Base-by-base conservation (phyloP, 345 rosid species). In the Bruguiera parviflora region DNA sequence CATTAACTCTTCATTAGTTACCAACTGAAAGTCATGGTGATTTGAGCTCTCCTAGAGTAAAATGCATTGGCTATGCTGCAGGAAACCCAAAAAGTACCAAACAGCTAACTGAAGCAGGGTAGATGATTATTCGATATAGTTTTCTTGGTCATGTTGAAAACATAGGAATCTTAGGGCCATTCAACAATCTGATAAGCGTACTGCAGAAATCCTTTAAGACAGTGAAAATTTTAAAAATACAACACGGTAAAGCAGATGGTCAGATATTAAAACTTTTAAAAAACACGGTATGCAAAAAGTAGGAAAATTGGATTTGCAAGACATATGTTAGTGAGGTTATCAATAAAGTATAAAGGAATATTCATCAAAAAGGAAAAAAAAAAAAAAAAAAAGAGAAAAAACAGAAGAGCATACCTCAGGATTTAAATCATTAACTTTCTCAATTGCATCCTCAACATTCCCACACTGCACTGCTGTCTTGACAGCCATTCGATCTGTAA, bases 401-500 rank as follows among this genome's bases (percentile, higher is more conserved):
- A 25, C 24, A 35, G 32, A 19, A 16, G 5, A 31, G 22, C 77
- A 49, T 75, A 91, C 98, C 93, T 85, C 94, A 53, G 96, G 98
- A 81, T 93, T 93, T 76, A 93, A 87, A 72, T 87, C 98, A 79
- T 92, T 92, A 8, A 90, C 93, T 89, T 89, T 95, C 73, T 90
- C 98, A 57, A 95, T 92, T 6, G 99, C 99, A 82, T 92, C 99
- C 83, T 90, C 97, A 2, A 96, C 98, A 68, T 96, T 87, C 55
- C 99, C 99, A 74, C 83, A 81, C 67, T 92, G 98, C 29, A 96
- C 99, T 6, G 97, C 99, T 78, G 89, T 96, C 82, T 92, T 96
- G 72, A 92, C 97, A 68, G 99, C 97, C 96, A 92, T 89, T 57
- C 99, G 89, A 66, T 96, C 98, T 0, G 92, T 85, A 65, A 96